Base-by-base conservation (phyloP, 768 basidiomycete genomes). In the Boletus huronensis region DNA sequence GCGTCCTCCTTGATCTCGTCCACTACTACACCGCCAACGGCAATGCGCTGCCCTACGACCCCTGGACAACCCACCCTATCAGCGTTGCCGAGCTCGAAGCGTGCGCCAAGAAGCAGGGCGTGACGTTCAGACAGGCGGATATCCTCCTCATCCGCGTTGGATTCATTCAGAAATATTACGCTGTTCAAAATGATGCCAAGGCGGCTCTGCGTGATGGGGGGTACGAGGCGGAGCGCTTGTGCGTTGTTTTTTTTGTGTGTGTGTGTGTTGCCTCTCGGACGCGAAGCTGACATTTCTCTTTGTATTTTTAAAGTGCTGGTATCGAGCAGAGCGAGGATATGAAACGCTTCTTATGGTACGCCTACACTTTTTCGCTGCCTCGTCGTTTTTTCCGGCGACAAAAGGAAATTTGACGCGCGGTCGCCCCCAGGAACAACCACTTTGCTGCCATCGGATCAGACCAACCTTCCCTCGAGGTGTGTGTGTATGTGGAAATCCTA, bases 341-440 rank as follows among this genome's bases (percentile, higher is more conserved):
- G 85, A 87, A 85, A 58, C 77, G 79, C 9, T 87, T 86, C 70
- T 67, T 87, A n/a, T 88, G 86, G 85, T 84, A 62, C 16, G 74
- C 65, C 13, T 13, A 3, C n/a, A 5, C 29, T n/a, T 38, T 54
- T 9, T 21, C 21, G 21, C 21, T 25, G 31, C n/a, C 29, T 23
- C 45, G n/a, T 14, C 6, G 31, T 8, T 19, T 8, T 19, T 19
- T 13, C 26, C 2, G 6, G 43, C 0, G 36, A 14, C n/a, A 23
- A 25, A 14, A 41, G 7, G 19, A 16, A 26, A 3, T 3, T 34
- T 58, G 48, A 58, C 14, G 5, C 21, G 28, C 17, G 44, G 32
- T 28, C 29, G 29, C 6, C 5, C 10, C 23, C 16, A 85, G 85
- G 85, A 77, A 88, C 67, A 87, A 86, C 65, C 86, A 87, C 64